phyloP scores from a whole-genome alignment of 768 basidiomycete species.

The Auricularia sp. region DNA sequence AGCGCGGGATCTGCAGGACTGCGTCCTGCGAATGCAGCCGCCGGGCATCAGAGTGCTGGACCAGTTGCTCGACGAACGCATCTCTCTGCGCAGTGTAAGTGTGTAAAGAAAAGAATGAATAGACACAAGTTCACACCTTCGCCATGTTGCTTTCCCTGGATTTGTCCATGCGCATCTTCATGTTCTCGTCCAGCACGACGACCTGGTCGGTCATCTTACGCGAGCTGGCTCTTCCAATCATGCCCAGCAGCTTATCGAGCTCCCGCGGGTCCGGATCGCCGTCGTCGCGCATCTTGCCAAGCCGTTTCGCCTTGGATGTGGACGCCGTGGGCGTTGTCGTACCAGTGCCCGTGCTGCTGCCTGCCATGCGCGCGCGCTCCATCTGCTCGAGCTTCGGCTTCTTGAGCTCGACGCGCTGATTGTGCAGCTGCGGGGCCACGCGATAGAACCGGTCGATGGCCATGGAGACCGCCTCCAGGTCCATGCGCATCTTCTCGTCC shows the following conservation, averaged over 20 bases:
- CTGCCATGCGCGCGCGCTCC: constrained; percentile 50
- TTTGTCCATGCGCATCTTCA: constrained; percentile 44
- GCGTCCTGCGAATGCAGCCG: constrained; percentile 77
- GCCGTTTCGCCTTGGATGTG: constrained; percentile 33
- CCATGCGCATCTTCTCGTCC: constrained; percentile 76
- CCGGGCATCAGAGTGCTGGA: constrained; percentile 60
- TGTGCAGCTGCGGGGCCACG: constrained; percentile 78
- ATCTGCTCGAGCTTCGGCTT: constrained; percentile 59
- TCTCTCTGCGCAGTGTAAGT: constrained; percentile 38
- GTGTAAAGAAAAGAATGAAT: too few species aligned
- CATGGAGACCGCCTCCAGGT: constrained; percentile 73
- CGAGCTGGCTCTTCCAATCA: constrained; percentile 50
- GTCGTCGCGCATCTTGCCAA: constrained; percentile 30
- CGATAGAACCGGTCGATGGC: constrained; percentile 86
- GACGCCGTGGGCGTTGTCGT: constrained; percentile 10
- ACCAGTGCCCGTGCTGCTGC: constrained; percentile 15
- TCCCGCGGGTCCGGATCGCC: constrained; percentile 31
- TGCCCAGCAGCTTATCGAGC: constrained; percentile 50
- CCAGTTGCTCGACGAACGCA: constrained; percentile 65
- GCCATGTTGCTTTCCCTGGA: constrained; percentile 47
- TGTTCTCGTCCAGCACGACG: constrained; percentile 48
- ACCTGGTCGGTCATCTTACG: constrained; percentile 61
- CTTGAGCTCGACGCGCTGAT: constrained; percentile 88
- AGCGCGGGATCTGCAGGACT: constrained; percentile 26
- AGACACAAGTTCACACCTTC: constrained; percentile 36